phyloP scores from a whole-genome alignment of 1,284 basidiomycete species.

The Cryptococcus jaspeensis region DNA sequence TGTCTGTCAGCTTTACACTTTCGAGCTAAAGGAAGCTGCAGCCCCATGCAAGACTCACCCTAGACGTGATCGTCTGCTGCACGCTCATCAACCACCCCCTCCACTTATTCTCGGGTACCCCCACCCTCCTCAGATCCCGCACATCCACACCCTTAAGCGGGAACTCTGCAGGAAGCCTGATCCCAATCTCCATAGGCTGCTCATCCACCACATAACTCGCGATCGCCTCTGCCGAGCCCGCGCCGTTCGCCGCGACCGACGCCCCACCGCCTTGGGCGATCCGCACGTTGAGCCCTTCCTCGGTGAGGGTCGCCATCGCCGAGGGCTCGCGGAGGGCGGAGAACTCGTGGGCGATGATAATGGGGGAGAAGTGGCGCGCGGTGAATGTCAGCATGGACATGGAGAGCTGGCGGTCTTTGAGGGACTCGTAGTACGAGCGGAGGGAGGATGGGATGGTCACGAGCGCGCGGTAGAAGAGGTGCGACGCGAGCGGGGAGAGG shows the following conservation, averaged over 20 bases:
- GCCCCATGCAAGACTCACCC: constrained; percentile 57
- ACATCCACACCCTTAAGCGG: constrained; percentile 87
- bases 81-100: constrained; percentile 90
- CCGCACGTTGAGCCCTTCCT: constrained; percentile 80
- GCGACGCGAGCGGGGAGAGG: constrained; percentile 68
- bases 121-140: constrained; percentile 77
- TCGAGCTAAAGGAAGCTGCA: neutral
- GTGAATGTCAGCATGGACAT: constrained; percentile 75
- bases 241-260: constrained; percentile 60
- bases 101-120: constrained; percentile 89
- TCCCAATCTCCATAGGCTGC: constrained; percentile 84
- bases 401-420: constrained; percentile 85
- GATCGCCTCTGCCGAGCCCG: constrained; percentile 47
- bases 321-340: constrained; percentile 68
- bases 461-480: constrained; percentile 83
- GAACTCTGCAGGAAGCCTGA: constrained; percentile 86
- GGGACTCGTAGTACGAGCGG: constrained; percentile 78
- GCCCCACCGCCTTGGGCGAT: constrained; percentile 68
- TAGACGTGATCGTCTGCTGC: constrained; percentile 84
- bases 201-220: constrained; percentile 84
- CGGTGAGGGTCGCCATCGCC: constrained; percentile 64
- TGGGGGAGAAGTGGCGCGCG: constrained; percentile 82
- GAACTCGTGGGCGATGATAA: constrained; percentile 81
- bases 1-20: neutral
- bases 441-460: constrained; percentile 78